Percentiles rank a stretch among this genome's conserved stretches.
phyloP scores from a whole-genome alignment of 306 rosid genomes.

The Vigna reflexopilosa region DNA sequence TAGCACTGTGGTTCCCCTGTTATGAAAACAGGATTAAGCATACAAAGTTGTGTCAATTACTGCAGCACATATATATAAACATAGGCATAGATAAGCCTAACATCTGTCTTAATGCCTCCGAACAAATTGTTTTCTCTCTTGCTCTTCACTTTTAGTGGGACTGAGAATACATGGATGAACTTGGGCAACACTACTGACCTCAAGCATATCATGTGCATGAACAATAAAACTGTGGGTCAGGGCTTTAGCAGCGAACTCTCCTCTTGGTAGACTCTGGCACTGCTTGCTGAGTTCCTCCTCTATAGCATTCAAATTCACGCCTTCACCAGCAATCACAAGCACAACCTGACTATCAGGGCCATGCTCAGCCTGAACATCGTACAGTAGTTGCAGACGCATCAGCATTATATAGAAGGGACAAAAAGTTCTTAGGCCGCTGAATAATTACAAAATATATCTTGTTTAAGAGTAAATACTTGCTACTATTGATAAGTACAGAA shows the following conservation, averaged over 20 bases:
- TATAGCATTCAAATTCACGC: conserved; percentile 68
- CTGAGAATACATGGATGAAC: background rate
- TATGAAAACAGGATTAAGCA: background rate
- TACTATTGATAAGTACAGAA: background rate
- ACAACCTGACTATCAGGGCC: conserved; percentile 98
- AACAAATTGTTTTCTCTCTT: conserved; percentile 2
- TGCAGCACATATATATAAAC: background rate
- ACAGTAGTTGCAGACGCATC: conserved; percentile 36
- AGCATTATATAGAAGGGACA: conserved; percentile 12
- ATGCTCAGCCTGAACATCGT: conserved; percentile 83
- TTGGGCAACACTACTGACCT: conserved; percentile 60
- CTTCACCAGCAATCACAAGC: conserved; percentile 85
- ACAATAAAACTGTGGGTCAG: conserved; percentile 85
- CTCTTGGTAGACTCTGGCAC: conserved; percentile 87
- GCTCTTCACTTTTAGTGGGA: background rate
- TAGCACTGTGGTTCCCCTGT: background rate
- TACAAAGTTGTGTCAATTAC: background rate
- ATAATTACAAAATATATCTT: background rate
- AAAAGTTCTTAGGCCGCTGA: background rate
- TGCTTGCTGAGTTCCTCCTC: conserved; percentile 78
- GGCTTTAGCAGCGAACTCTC: conserved; percentile 80
- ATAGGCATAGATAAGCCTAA: conserved; percentile 20
- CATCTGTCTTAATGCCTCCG: background rate
- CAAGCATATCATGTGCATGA: conserved; percentile 75
- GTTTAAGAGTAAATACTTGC: background rate